Evolutionary conservation across 2,329 filamentous ascomycete genomes (phyloP).

Genomic region (Xylariales sp.): DNA sequence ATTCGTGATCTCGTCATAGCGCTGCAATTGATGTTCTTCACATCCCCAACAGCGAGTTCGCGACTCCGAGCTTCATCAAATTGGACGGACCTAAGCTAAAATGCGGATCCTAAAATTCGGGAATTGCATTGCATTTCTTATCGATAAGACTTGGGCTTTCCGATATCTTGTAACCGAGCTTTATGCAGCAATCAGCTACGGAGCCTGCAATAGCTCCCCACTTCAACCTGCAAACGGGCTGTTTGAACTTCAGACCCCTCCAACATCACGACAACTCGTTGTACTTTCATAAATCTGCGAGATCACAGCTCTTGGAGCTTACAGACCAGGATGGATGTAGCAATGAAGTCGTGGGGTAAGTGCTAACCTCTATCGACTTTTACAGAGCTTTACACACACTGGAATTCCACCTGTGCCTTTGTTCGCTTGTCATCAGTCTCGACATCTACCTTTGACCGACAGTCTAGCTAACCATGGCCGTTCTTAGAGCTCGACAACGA

Average conservation of each 20-base stretch:
- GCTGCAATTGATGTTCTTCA: constrained; percentile 16
- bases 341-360: constrained; percentile 59
- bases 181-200: not conserved
- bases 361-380: constrained; percentile 2
- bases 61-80: constrained; percentile 17
- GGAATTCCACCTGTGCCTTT: no score
- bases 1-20: constrained; percentile 25
- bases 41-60: constrained; percentile 11
- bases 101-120: not conserved
- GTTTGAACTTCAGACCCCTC: no score
- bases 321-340: constrained; percentile 44
- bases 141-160: constrained; percentile 4
- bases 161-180: not conserved
- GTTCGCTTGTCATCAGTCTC: no score
- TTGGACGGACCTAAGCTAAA: not conserved
- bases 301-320: no score
- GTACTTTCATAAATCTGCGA: no score
- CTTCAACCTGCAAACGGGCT: not conserved
- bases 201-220: not conserved
- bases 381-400: constrained; percentile 6
- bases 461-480: no score
- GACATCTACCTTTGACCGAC: no score
- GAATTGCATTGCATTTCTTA: not conserved
- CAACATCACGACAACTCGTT: no score
- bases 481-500: constrained; percentile 79